A percentile compares a stretch with the other conserved stretches of the same genome.
These are phyloP conservation scores for Chalciporus sphaerocephalus DNA, from an alignment of 768 basidiomycete genomes.

Conservation along the genomic window DNA sequence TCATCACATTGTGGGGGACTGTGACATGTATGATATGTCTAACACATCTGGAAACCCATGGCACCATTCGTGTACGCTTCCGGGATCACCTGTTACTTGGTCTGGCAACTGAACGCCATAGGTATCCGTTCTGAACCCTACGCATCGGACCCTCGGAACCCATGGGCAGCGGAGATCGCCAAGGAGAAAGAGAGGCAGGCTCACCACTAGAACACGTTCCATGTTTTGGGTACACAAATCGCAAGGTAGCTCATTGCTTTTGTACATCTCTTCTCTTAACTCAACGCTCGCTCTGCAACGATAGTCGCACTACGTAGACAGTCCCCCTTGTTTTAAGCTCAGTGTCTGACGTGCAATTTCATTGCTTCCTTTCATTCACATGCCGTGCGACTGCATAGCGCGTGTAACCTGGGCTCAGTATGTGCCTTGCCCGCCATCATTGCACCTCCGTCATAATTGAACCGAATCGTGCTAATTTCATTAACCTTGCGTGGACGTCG, in stretches of 20 bases:
- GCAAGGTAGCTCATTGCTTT: constrained; percentile 3
- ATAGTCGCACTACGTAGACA: constrained; percentile 22
- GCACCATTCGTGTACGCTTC: constrained; percentile 78
- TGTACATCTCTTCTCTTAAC: not conserved
- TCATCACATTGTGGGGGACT: no score
- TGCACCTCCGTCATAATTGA: no score
- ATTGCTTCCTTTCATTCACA: no score
- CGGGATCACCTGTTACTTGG: constrained; percentile 59
- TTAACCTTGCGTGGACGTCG: no score
- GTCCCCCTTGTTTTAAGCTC: no score
- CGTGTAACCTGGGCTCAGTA: no score
- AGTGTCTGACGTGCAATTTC: no score
- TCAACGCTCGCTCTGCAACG: not conserved
- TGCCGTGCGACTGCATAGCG: no score
- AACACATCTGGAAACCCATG: constrained; percentile 65
- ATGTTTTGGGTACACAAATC: constrained; percentile 3
- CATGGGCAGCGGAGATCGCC: constrained; percentile 74
- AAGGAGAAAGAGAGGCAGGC: constrained; percentile 56
- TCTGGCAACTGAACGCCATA: constrained; percentile 62
- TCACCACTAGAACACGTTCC: constrained; percentile 31
- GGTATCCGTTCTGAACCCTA: constrained; percentile 63
- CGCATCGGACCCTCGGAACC: constrained; percentile 77
- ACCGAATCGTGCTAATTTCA: no score
- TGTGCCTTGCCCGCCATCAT: no score
- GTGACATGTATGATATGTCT: constrained; percentile 6